Base-by-base conservation (phyloP, 1,284 basidiomycete genomes). In the Malassezia equina region DNA sequence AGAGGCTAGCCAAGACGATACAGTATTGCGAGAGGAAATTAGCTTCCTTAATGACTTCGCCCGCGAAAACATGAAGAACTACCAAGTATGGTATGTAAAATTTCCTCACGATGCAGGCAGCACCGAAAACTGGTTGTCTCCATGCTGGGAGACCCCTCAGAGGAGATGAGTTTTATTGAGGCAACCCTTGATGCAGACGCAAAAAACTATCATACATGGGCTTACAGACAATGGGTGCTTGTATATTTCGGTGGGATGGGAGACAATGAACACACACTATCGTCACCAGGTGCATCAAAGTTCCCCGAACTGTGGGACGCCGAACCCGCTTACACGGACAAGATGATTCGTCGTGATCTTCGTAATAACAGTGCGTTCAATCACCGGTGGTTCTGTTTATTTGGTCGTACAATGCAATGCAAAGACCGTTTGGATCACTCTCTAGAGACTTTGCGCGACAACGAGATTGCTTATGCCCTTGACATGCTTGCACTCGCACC, bases 301-400 rank as follows among this genome's bases (percentile, higher is more conserved):
- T 62, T 57, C 24, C 62, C 67, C 0, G 76, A 77, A 34, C 72
- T 91, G 36, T 95, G 91, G 90, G 76, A 71, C 0, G 80, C 79
- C 12, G 93, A 96, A 76, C 77, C 86, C 17, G 79, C 79, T 24
- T 94, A 87, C 75, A 81, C 86, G 48, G 85, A 90, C 60, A 72
- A 76, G 52, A 81, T 95, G 78, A 75, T 96, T 24, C 78, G 78
- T 6, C 76, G 80, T 21, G 93, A 99, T 75, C 79, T 93, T 33
- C 78, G 91, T 65, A 99, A 98, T 75, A 99, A 99, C 72, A 91
- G 88, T 39, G 94, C 88, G 13, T 99, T 93, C 93, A 89, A 93
- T 72, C 94, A 96, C 78, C 83, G 93, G 23, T 96, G 90, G 80
- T 96, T 93, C 73, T 81, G 90, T 48, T 80, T 85, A n/a, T 90